Percentiles rank a stretch among this genome's conserved stretches.
Evolutionary conservation across 108 stramenopile genomes (phyloP).

Genomic region (Pelagomonas calceolata): DNA sequence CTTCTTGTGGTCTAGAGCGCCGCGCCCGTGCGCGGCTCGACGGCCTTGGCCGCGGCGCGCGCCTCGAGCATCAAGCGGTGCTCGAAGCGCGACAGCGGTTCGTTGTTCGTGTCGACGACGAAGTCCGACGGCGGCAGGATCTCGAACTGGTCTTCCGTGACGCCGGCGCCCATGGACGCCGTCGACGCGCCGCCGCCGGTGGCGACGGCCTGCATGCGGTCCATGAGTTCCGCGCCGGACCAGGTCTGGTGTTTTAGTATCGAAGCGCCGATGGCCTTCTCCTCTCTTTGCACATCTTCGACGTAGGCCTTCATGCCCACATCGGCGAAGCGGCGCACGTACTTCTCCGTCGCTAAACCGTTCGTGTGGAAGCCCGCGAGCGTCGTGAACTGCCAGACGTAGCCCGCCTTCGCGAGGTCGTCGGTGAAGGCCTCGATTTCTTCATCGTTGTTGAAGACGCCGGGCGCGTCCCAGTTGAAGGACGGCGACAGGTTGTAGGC

Average conservation of each 20-base stretch:
- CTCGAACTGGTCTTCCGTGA: constrained; percentile 73
- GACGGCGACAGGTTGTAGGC: constrained; percentile 86
- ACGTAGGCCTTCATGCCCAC: constrained; percentile 83
- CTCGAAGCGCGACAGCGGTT: too few species aligned
- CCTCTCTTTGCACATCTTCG: constrained; percentile 77
- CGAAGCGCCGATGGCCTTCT: constrained; percentile 70
- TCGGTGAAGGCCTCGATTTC: constrained; percentile 72
- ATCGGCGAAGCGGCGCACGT: constrained; percentile 72
- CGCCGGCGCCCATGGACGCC: constrained; percentile 81
- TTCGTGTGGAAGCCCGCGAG: constrained; percentile 88
- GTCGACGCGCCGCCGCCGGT: constrained; percentile 77
- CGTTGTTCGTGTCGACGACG: too few species aligned
- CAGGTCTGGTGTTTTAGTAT: constrained; percentile 85
- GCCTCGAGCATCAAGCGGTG: too few species aligned
- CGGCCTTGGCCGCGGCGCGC: too few species aligned
- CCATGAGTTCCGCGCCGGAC: constrained; percentile 87
- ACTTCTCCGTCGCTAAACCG: constrained; percentile 71
- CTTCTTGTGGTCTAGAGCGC: too few species aligned
- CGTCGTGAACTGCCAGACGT: constrained; percentile 90
- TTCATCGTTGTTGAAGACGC: constrained; percentile 54
- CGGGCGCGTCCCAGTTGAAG: constrained; percentile 92
- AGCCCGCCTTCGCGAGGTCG: constrained; percentile 75
- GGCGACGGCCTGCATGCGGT: constrained; percentile 75
- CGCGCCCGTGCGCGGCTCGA: too few species aligned
- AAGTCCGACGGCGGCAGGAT: too few species aligned